A percentile compares a stretch with the other conserved stretches of the same genome.
Evolutionary conservation across 2,329 filamentous ascomycete genomes (phyloP).

Genomic region (Xylariaceae sp.): DNA sequence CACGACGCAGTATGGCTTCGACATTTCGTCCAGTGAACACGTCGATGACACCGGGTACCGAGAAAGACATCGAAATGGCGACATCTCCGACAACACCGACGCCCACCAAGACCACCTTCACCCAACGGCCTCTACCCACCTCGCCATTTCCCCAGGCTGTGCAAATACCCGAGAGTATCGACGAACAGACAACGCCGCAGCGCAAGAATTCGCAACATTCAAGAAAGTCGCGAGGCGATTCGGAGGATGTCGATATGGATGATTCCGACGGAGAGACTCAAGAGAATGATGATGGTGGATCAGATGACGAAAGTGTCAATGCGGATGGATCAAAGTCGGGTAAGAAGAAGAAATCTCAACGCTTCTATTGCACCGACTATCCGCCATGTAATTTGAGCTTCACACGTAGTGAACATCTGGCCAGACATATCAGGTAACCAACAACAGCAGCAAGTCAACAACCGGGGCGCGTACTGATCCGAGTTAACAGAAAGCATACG

Average conservation of each 20-base stretch:
- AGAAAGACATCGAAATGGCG: slow-evolving; percentile 25
- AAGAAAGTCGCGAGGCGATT: slow-evolving; percentile 53
- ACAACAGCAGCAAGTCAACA: slow-evolving; percentile 5
- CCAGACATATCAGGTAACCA: slow-evolving; percentile 81
- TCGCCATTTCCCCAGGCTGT: slow-evolving; percentile 50
- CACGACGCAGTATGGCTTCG: slow-evolving; percentile 39
- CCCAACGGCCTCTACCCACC: slow-evolving; percentile 52
- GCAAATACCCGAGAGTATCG: slow-evolving; percentile 44
- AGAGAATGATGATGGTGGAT: slow-evolving; percentile 47
- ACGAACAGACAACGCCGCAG: slow-evolving; percentile 41
- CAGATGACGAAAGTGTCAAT: slow-evolving; percentile 63
- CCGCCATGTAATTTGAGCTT: slow-evolving; percentile 93
- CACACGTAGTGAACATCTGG: slow-evolving; percentile 91
- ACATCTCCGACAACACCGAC: slow-evolving; percentile 44
- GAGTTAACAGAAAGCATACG: slow-evolving; percentile 81
- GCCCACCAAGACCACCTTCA: slow-evolving; percentile 58
- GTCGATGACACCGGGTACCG: slow-evolving; percentile 29
- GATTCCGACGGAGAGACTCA: slow-evolving; percentile 64
- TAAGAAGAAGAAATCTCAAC: slow-evolving; percentile 95
- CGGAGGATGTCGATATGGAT: slow-evolving; percentile 72
- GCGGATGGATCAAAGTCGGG: slow-evolving; percentile 65
- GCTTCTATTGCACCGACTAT: slow-evolving; percentile 94
- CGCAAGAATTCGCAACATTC: slow-evolving; percentile 59
- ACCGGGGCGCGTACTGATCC: slow-evolving; percentile 22
- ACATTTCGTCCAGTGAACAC: slow-evolving; percentile 48